These are phyloP conservation scores for Cercospora sojina DNA, from an alignment of 2,329 filamentous ascomycete genomes.

Conservation along the genomic window DNA sequence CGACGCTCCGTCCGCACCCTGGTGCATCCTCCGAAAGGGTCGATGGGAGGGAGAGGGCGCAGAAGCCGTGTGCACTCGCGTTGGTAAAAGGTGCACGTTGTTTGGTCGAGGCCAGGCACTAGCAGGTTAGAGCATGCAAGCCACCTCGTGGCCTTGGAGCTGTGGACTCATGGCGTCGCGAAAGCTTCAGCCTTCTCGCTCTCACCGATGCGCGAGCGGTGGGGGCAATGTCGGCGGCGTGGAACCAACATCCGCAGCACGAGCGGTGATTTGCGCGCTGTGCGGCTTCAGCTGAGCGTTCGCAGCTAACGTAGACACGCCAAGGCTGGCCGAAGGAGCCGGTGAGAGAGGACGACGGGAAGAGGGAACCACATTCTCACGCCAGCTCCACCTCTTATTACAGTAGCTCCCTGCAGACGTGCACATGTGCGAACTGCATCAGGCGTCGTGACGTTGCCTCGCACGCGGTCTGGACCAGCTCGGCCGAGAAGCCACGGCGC, in stretches of 20 bases:
- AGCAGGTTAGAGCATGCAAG: conserved; percentile 16
- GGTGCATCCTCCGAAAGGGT: conserved; percentile 7
- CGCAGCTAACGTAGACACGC: neutral
- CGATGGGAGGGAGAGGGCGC: conserved; percentile 4
- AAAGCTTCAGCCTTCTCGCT: conserved; percentile 17
- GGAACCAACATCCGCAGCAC: neutral
- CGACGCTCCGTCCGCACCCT: conserved; percentile 2
- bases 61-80: conserved; percentile 1
- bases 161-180: neutral
- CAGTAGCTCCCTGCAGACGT: neutral
- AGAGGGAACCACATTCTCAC: too few relatives aligned
- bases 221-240: neutral
- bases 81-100: conserved; percentile 6
- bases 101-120: conserved; percentile 7
- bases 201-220: conserved; percentile 10
- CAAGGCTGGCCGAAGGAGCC: neutral
- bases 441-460: neutral
- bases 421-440: neutral
- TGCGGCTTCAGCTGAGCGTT: neutral
- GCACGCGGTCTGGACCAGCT: neutral
- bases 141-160: conserved; percentile 15
- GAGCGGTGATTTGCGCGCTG: neutral
- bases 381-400: neutral
- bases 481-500: neutral
- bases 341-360: neutral